Conservation (phyloP, 805 yeast genomes). For the Starmerella bombicola region DNA sequence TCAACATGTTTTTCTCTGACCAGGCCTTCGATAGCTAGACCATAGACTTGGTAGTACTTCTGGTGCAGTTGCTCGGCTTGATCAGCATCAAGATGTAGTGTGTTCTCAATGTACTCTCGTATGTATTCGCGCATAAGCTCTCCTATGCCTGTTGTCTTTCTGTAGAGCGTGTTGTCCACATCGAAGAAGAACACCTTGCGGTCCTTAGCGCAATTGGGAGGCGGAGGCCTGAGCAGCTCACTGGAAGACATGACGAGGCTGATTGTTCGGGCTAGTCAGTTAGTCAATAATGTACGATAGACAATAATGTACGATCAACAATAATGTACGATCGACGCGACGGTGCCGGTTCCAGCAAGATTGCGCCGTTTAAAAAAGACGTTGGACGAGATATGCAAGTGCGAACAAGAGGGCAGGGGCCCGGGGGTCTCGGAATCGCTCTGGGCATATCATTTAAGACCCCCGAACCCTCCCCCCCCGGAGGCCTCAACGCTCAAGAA, state of each 20-base stretch:
- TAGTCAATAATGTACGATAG: too few relatives aligned
- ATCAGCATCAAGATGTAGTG: constrained; percentile 48
- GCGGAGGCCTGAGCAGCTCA: constrained; percentile 13
- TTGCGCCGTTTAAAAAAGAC: too few relatives aligned
- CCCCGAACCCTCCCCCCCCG: too few relatives aligned
- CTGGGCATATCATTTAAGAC: too few relatives aligned
- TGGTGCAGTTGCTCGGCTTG: constrained; percentile 63
- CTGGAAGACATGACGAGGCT: constrained; percentile 14
- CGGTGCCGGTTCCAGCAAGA: too few relatives aligned
- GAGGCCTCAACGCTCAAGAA: too few relatives aligned
- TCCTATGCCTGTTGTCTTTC: constrained; percentile 60
- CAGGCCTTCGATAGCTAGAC: constrained; percentile 86
- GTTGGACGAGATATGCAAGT: too few relatives aligned
- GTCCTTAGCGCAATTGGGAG: constrained; percentile 8
- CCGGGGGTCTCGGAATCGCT: too few relatives aligned
- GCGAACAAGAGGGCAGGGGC: too few relatives aligned
- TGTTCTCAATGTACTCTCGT: constrained; percentile 62
- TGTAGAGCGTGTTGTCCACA: constrained; percentile 83
- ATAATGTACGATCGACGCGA: too few relatives aligned
- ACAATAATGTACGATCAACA: too few relatives aligned
- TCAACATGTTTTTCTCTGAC: constrained; percentile 53
- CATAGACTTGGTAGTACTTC: constrained; percentile 73
- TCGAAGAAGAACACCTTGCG: constrained; percentile 59
- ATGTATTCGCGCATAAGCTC: constrained; percentile 81
- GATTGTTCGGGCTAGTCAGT: too few relatives aligned